Conservation (phyloP, 805 yeast species). For the Cyberlindnera xishuangbannaensis region DNA sequence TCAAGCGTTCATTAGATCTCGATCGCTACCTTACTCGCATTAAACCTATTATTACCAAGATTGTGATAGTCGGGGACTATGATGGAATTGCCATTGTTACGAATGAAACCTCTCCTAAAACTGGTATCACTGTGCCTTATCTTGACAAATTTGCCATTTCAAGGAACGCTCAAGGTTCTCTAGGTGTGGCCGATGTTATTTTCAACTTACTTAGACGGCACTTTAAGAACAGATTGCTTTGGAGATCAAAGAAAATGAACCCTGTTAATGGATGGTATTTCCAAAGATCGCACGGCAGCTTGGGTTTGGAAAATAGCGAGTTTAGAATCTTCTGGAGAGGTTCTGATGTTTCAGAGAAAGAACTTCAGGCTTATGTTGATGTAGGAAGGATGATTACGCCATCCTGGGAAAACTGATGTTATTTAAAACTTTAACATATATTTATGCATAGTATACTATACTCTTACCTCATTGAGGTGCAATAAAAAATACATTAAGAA, state of each 20-base stretch:
- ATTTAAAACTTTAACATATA: too few relatives aligned
- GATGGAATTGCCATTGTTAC: conserved; percentile 94
- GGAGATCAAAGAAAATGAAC: conserved; percentile 85
- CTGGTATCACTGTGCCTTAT: conserved; percentile 51
- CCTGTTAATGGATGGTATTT: conserved; percentile 98
- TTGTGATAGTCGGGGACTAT: conserved; percentile 87
- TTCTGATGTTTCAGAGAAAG: conserved; percentile 25
- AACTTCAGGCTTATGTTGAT: conserved; percentile 41
- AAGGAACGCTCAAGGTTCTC: conserved; percentile 77
- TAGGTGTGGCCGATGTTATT: conserved; percentile 90
- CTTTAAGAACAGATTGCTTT: conserved; percentile 61
- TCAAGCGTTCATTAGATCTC: conserved; percentile 60
- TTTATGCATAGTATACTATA: too few relatives aligned
- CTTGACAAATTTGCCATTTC: conserved; percentile 92
- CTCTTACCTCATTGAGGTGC: too few relatives aligned
- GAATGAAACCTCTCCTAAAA: conserved; percentile 46
- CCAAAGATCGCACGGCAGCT: conserved; percentile 76
- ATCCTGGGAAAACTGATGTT: conserved; percentile 33
- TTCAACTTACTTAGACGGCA: conserved; percentile 70
- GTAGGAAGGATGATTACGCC: conserved; percentile 56
- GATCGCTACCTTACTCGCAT: conserved; percentile 65
- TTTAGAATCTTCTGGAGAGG: conserved; percentile 44
- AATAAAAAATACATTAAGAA: too few relatives aligned
- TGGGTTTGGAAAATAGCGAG: conserved; percentile 35
- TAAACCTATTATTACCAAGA: conserved; percentile 58